Evolutionary conservation across 2,329 filamentous ascomycete species (phyloP).

Genomic region (Aspergillus sergii): DNA sequence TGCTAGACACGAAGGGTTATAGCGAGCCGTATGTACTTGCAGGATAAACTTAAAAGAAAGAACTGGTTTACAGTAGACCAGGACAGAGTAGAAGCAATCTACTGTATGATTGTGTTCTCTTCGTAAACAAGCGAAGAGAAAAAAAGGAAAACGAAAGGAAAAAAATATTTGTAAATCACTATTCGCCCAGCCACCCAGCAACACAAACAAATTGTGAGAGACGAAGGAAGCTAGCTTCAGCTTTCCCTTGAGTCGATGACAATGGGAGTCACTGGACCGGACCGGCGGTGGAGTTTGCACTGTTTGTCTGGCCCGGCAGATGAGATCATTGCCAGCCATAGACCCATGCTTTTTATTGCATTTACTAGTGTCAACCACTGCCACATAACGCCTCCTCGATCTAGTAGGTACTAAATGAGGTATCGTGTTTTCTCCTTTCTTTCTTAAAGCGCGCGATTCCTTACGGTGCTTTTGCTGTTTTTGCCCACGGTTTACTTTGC

Average conservation of each 20-base stretch:
- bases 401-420: neutral
- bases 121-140: neutral
- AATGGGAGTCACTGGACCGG: constrained; percentile 6
- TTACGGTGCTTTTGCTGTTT: neutral
- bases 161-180: neutral
- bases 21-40: neutral
- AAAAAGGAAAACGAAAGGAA: neutral
- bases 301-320: constrained; percentile 29
- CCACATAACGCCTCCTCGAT: neutral
- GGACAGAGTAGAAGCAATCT: neutral
- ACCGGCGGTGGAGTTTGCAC: constrained; percentile 31
- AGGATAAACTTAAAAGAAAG: neutral
- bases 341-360: constrained; percentile 3
- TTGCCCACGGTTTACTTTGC: neutral
- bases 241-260: neutral
- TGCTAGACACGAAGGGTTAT: neutral
- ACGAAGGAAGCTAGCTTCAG: neutral
- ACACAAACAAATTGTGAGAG: neutral
- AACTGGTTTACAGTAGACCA: neutral
- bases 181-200: neutral
- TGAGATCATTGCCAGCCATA: constrained; percentile 24
- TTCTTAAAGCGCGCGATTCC: neutral
- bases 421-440: neutral
- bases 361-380: neutral
- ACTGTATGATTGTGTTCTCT: neutral